Evolutionary conservation across 805 yeast species (phyloP), one percentile per base, ranked within the genome.

Genomic region (Phaffomyces opuntiae): DNA sequence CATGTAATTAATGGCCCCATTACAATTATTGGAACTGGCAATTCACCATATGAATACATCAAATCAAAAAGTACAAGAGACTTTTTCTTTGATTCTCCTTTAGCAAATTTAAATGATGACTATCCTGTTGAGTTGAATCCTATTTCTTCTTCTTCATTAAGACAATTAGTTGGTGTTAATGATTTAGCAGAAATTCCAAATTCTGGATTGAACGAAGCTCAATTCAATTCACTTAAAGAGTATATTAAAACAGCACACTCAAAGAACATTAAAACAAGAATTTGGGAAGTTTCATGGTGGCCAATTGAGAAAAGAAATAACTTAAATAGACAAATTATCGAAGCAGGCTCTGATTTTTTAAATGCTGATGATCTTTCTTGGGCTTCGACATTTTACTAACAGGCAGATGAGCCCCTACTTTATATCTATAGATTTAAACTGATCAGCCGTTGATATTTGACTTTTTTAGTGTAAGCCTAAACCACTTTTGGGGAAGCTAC

Each of bases 261-360:
- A 3, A 50, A 61, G 40, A 77, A 78, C 12, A 59, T 82, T 37
- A 68, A 70, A 53, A 80, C 89, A 0, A 67, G 93, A 49, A 64
- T 83, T 36, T 84, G 93, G 91, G 90, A 82, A 27, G 80, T 78
- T 14, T 77, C 85, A 1, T 71, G 73, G 55, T 85, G 90, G 90
- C 91, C 93, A 9, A 62, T 65, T 3, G 50, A 57, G 19, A 61
- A 67, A 35, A 70, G 77, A 49, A 60, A 74, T 36, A 59, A 61
- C 5, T 68, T 81, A 36, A 76, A 81, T 76, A 57, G 66, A 50
- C 78, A 75, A 48, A 65, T 80, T 7, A 59, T 71, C 39, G 65
- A 62, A 24, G 52, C 70, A 24, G 81, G 79, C 3, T 69, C 77
- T 16, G 89, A 83, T 54, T 73, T 78, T 50, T 59, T 84, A 40